These are phyloP conservation scores for Lentinula lateritia DNA, from an alignment of 768 basidiomycete species.

Conservation along the genomic window DNA sequence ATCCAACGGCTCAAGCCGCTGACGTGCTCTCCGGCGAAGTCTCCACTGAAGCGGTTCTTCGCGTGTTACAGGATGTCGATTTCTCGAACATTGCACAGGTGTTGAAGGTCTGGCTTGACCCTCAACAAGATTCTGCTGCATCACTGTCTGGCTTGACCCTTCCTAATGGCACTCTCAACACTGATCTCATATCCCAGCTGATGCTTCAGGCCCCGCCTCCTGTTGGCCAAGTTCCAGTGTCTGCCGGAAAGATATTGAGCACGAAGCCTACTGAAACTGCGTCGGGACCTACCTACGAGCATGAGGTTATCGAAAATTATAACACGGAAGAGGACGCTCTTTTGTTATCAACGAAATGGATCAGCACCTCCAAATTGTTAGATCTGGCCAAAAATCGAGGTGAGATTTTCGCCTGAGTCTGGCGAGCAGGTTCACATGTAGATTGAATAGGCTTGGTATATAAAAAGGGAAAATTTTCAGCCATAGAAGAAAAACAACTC, in stretches of 20 bases:
- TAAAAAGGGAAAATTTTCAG: slow-evolving; percentile 85
- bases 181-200: slow-evolving; percentile 18
- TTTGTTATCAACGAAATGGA: slow-evolving; percentile 75
- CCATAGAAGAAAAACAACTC: slow-evolving; percentile 67
- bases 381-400: slow-evolving; percentile 69
- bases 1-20: background rate
- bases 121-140: slow-evolving; percentile 22
- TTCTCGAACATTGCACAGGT: slow-evolving; percentile 64
- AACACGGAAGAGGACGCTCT: slow-evolving; percentile 54
- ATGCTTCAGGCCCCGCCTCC: slow-evolving; percentile 23
- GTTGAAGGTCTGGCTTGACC: slow-evolving; percentile 60
- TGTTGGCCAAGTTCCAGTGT: slow-evolving; percentile 35
- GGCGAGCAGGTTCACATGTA: background rate
- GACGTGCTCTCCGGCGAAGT: slow-evolving; percentile 22
- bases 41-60: slow-evolving; percentile 71
- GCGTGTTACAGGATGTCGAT: slow-evolving; percentile 68
- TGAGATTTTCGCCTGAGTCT: slow-evolving; percentile 15
- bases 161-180: slow-evolving; percentile 15
- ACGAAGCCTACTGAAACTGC: slow-evolving; percentile 25
- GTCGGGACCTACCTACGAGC: slow-evolving; percentile 12
- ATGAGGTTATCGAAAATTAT: slow-evolving; percentile 34
- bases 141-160: slow-evolving; percentile 15
- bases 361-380: slow-evolving; percentile 61
- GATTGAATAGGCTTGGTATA: slow-evolving; percentile 62
- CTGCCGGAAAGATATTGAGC: slow-evolving; percentile 36